These are phyloP conservation scores for Diaporthe batatas DNA, from an alignment of 2,329 filamentous ascomycete genomes.

Conservation along the genomic window DNA sequence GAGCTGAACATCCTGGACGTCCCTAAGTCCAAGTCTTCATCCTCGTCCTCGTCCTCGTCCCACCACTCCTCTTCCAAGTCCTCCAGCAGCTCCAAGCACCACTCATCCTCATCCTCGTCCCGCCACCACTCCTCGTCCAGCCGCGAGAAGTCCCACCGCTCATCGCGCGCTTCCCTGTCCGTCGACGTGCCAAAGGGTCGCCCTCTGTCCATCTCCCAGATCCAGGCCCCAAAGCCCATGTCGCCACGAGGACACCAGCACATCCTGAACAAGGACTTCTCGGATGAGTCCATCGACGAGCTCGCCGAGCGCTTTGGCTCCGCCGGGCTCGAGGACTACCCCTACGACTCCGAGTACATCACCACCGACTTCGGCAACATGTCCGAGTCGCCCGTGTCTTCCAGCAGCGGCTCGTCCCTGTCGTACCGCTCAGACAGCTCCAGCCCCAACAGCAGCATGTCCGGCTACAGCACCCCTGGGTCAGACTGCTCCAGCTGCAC, in stretches of 20 bases:
- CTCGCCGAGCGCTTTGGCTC: slow-evolving; percentile 80
- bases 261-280: slow-evolving; percentile 86
- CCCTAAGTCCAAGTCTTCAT: slow-evolving; percentile 68
- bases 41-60: slow-evolving; percentile 57
- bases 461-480: slow-evolving; percentile 83
- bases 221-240: slow-evolving; percentile 90
- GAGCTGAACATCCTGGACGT: slow-evolving; percentile 98
- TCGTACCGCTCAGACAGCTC: slow-evolving; percentile 81
- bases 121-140: slow-evolving; percentile 55
- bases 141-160: slow-evolving; percentile 54
- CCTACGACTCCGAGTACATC: slow-evolving; percentile 65
- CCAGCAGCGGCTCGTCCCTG: slow-evolving; percentile 71
- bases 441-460: slow-evolving; percentile 78
- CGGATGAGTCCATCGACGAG: slow-evolving; percentile 80
- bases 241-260: slow-evolving; percentile 88
- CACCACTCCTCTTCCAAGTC: slow-evolving; percentile 62
- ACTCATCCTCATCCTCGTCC: slow-evolving; percentile 57
- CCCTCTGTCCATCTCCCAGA: slow-evolving; percentile 88
- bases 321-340: slow-evolving; percentile 69
- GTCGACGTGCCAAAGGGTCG: slow-evolving; percentile 88
- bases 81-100: slow-evolving; percentile 51
- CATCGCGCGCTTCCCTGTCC: slow-evolving; percentile 63
- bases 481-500: slow-evolving; percentile 86
- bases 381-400: slow-evolving; percentile 67
- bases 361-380: slow-evolving; percentile 65